phyloP scores from a whole-genome alignment of 352 stramenopile species.

The Elongisporangium prolatum region DNA sequence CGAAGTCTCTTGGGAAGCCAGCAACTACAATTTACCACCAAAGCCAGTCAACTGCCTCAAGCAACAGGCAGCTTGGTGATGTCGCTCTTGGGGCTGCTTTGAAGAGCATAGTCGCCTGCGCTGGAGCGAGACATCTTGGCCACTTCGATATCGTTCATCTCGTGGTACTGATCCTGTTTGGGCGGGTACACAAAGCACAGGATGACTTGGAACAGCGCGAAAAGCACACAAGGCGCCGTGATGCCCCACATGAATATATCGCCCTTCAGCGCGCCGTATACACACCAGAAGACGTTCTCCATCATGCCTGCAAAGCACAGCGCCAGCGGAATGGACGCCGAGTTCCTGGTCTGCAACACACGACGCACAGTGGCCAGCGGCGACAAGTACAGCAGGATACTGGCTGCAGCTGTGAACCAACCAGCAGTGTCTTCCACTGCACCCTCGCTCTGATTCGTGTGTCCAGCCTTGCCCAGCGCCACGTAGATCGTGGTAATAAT shows the following conservation, averaged over 20 bases:
- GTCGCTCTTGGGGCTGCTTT: not conserved
- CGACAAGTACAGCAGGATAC: conserved; percentile 32
- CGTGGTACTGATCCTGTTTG: conserved; percentile 5
- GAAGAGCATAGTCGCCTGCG: not conserved
- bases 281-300: conserved; percentile 29
- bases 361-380: conserved; percentile 32
- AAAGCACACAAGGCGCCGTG: not conserved
- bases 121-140: not conserved
- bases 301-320: conserved; percentile 26
- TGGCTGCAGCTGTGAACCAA: conserved; percentile 25
- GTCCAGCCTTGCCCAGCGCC: conserved; percentile 15
- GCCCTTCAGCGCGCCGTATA: conserved; percentile 22
- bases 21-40: no score
- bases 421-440: conserved; percentile 17
- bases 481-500: conserved; percentile 15
- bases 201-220: conserved; percentile 13
- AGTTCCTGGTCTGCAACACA: conserved; percentile 37
- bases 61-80: not conserved
- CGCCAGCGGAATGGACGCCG: conserved; percentile 37
- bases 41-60: no score
- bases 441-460: conserved; percentile 7
- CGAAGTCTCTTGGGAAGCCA: no score
- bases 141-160: not conserved
- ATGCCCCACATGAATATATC: conserved; percentile 26
- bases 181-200: conserved; percentile 27